Evolutionary conservation across 148 eudicot species (phyloP).

Genomic region (Silene conica): DNA sequence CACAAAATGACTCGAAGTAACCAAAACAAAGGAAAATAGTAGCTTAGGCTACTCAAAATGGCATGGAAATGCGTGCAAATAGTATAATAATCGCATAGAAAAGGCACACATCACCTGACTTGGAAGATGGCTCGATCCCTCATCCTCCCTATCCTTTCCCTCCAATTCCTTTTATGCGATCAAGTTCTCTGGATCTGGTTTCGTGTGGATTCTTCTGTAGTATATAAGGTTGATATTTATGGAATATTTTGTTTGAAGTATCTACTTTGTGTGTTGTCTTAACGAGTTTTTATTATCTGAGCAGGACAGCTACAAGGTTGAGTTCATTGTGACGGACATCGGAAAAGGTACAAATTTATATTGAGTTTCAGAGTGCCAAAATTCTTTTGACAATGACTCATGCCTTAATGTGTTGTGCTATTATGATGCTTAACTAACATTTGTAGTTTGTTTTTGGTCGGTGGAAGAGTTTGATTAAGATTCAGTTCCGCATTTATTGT

Average conservation of each 20-base stretch:
- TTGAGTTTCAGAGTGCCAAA: neutral
- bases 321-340: constrained; percentile 62
- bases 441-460: neutral
- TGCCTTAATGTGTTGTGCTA: neutral
- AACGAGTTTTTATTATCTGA: constrained; percentile 10
- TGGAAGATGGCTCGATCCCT: neutral
- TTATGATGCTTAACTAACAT: neutral
- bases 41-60: too few relatives aligned
- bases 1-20: too few relatives aligned
- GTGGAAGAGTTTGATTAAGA: neutral
- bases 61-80: too few relatives aligned
- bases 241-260: neutral
- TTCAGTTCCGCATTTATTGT: neutral
- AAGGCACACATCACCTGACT: too few relatives aligned
- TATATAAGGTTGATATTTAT: neutral
- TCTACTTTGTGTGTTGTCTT: neutral
- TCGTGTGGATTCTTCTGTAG: neutral
- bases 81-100: too few relatives aligned
- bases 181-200: neutral
- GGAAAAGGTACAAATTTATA: constrained; percentile 60
- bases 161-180: neutral
- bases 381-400: neutral
- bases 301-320: constrained; percentile 73
- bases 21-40: too few relatives aligned
- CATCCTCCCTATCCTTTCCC: neutral